These are phyloP conservation scores for Pseudogymnoascus sp. DNA, from an alignment of 2,329 filamentous ascomycete species.

Conservation along the genomic window DNA sequence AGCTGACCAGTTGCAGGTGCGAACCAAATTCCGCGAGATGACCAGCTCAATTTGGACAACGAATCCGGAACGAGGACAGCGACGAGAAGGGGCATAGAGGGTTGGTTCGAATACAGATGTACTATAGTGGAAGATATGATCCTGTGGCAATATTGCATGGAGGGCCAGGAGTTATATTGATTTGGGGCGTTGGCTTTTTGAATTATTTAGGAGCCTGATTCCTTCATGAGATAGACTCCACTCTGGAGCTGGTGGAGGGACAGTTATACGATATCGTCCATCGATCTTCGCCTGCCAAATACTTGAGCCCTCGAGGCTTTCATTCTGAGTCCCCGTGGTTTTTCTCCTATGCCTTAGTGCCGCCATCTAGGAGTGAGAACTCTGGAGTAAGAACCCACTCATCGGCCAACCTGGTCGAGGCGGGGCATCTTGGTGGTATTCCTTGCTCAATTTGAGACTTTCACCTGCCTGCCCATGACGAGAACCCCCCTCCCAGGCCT, in stretches of 20 bases:
- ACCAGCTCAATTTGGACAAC: slow-evolving; percentile 28
- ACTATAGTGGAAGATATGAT: neutral
- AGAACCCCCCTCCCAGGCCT: slow-evolving; percentile 38
- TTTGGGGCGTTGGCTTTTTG: neutral
- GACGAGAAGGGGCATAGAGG: slow-evolving; percentile 15
- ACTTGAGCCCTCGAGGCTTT: neutral
- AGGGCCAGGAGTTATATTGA: neutral
- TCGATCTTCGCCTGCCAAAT: neutral
- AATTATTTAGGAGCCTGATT: neutral
- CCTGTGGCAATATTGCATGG: neutral
- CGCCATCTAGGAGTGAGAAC: neutral
- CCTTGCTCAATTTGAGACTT: neutral
- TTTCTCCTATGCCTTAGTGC: neutral
- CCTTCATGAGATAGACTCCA: neutral
- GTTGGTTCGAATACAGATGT: slow-evolving; percentile 17
- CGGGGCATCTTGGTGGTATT: neutral
- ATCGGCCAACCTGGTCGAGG: neutral
- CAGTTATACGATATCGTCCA: neutral
- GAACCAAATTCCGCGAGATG: slow-evolving; percentile 33
- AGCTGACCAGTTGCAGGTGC: slow-evolving; percentile 27
- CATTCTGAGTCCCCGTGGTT: neutral
- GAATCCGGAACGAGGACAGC: slow-evolving; percentile 19
- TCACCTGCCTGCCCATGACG: slow-evolving; percentile 27
- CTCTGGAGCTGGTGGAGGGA: neutral
- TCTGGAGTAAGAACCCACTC: neutral